Evolutionary conservation across 108 stramenopile species (phyloP).

Genomic region (Cyclostephanos tholiformis): DNA sequence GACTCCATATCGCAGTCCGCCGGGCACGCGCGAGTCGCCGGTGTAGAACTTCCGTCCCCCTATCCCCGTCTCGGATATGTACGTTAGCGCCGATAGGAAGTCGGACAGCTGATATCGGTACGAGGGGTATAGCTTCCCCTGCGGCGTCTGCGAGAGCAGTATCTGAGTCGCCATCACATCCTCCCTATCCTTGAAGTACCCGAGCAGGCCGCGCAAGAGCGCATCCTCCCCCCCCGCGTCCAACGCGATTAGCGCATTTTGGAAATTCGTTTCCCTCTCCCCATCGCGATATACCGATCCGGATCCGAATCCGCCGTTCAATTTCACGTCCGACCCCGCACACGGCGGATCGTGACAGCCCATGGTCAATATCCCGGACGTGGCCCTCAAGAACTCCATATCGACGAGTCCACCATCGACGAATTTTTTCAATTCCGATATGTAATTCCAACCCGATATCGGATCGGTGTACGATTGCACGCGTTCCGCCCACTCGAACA

Average conservation of each 20-base stretch:
- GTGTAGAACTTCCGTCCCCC: slow-evolving; percentile 40
- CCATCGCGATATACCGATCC: slow-evolving; percentile 14
- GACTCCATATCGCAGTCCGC: slow-evolving; percentile 39
- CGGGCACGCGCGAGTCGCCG: slow-evolving; percentile 21
- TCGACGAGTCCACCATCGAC: slow-evolving; percentile 44
- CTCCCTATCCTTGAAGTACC: slow-evolving; percentile 25
- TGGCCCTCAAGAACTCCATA: slow-evolving; percentile 23
- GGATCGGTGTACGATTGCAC: slow-evolving; percentile 43
- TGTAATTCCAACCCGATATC: slow-evolving; percentile 38
- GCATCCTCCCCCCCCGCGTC: slow-evolving; percentile 42
- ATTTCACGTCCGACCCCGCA: slow-evolving; percentile 5
- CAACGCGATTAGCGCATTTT: slow-evolving; percentile 27
- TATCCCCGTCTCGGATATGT: slow-evolving; percentile 31
- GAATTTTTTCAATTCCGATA: slow-evolving; percentile 36
- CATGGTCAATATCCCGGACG: slow-evolving; percentile 27
- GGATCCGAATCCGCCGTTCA: slow-evolving; percentile 24
- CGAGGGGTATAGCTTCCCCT: slow-evolving; percentile 45
- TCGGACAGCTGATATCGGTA: slow-evolving; percentile 39
- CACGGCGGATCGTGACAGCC: slow-evolving; percentile 47
- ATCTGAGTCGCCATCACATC: slow-evolving; percentile 24
- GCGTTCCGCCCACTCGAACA: slow-evolving; percentile 54
- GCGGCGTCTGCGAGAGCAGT: slow-evolving; percentile 36
- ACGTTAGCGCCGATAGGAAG: slow-evolving; percentile 34
- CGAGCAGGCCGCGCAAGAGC: slow-evolving; percentile 26
- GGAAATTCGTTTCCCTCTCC: slow-evolving; percentile 34